Base-by-base conservation (phyloP, 225 moss, liverwort and hornwort genomes). In the Ulota crispa region DNA sequence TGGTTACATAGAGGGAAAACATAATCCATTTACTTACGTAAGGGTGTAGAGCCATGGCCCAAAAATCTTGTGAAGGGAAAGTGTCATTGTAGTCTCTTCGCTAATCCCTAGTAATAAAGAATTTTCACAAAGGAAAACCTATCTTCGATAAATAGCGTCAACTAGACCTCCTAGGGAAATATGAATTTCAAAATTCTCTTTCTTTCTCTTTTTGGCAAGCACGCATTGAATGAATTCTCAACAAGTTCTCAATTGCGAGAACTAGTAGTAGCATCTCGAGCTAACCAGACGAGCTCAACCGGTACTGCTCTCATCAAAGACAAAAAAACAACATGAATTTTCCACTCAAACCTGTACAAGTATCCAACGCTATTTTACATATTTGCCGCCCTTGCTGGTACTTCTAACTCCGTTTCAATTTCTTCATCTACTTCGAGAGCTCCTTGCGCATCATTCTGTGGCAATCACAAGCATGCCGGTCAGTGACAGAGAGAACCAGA, bases 351-450 rank as follows among this genome's bases (percentile, higher is more conserved):
- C 27, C 80, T 87, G 67, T 83, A 81, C 80, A 73, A 36, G 72
- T 72, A 21, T 26, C 71, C 71, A 66, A 52, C 24, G 15, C 66
- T 83, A 87, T 78, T 91, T 91, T 90, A 92, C 91, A 92, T 87
- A 66, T 93, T 94, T 76, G 90, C 94, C 61, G 88, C 92, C 88
- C 90, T 90, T 70, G 87, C 87, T 57, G 86, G 75, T 70, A 89
- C 60, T 72, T 94, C 94, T 23, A 85, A 30, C 53, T 94, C 91
- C 63, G 75, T 81, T 79, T 89, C 92, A 68, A 83, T 56, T 64
- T 92, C 92, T 27, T 65, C 78, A 10, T 88, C 91, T 43, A 86
- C 92, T 15, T 91, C 70, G 37, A 57, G 30, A 30, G 68, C 27
- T 68, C 80, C 87, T 54, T 83, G 87, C 42, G 71, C 5, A 21